Base-by-base conservation (phyloP, 208 protist species). In the Novymonas esmeraldas region DNA sequence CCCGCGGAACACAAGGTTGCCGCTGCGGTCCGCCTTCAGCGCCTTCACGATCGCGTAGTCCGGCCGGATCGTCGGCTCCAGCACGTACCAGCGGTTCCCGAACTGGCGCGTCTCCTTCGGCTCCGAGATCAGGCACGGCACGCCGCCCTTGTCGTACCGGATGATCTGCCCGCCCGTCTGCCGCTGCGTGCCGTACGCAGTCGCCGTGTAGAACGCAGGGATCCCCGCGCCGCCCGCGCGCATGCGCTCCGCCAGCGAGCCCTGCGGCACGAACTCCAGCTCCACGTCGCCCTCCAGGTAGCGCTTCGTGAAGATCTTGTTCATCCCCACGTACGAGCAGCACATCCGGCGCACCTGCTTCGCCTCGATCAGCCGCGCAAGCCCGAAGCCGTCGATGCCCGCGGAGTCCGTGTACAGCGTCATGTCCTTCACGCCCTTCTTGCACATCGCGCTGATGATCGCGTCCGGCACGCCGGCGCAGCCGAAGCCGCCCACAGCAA, bases 171-270 rank as follows among this genome's bases (percentile, higher is more conserved):
- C 93, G 41, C 90, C 93, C 36, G 85, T 85, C 78, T 96, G 81
- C 51, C 92, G 76, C 62, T 90, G 78, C 18, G 98, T 99, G 24
- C 98, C 98, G 62, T 93, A 96, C 55, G 78, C 97, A 6, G 97
- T 99, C 6, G 90, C 82, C 18, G 98, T 99, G 91, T 97, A 99
- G 74, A 99, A 99, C 22, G 97, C 98, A 7, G 98, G 97, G 31
- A 99, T 97, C 64, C 98, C 98, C 1, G 97, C 97, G 59, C 98
- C 98, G 60, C 89, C 98, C 6, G 97, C 95, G 42, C 98, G 86
- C 64, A 98, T 79, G 38, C 87, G 66, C 76, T 99, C 98, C 31
- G 97, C 97, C 9, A 99, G 85, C 13, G 97, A 98, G 28, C 98
- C 98, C 85, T 98, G 95, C 20, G 98, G 98, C 36, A 84, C 93